These are phyloP conservation scores for Castanea sativa DNA, from an alignment of 306 rosid genomes.

Conservation along the genomic window DNA sequence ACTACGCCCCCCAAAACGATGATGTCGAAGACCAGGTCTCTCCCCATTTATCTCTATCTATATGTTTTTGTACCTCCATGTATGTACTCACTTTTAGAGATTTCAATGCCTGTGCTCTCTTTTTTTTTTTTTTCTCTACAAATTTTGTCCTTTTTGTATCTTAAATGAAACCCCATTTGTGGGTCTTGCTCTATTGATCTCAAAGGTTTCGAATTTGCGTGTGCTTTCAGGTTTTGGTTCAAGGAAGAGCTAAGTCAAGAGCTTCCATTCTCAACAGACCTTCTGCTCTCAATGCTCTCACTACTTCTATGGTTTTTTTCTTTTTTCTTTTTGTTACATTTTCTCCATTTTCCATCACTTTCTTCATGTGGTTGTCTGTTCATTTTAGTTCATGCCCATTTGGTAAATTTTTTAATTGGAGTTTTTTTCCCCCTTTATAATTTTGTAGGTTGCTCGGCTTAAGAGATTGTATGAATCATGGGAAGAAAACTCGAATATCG, in stretches of 20 bases:
- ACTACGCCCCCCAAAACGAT: slow-evolving; percentile 31
- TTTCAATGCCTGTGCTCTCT: neutral
- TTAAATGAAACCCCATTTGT: neutral
- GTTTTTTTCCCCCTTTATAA: slow-evolving; percentile 1
- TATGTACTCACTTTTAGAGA: neutral
- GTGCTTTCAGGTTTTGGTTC: slow-evolving; percentile 62
- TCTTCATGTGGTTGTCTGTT: neutral
- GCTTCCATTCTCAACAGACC: slow-evolving; percentile 80
- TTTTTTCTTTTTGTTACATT: neutral
- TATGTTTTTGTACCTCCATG: neutral
- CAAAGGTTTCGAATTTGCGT: neutral
- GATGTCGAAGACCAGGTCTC: slow-evolving; percentile 58
- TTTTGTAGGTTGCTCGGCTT: slow-evolving; percentile 63
- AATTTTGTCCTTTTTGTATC: neutral
- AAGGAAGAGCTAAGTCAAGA: slow-evolving; percentile 84
- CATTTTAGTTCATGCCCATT: neutral
- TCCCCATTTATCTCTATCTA: neutral
- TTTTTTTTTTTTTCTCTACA: neutral
- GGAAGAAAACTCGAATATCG: slow-evolving; percentile 90
- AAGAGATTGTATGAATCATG: slow-evolving; percentile 90
- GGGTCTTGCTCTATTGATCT: neutral
- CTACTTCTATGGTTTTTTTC: slow-evolving; percentile 51
- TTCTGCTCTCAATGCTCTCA: slow-evolving; percentile 64
- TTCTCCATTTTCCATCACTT: neutral
- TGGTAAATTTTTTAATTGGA: neutral